Base-by-base conservation (phyloP, 768 basidiomycete genomes). In the Mycena metata region DNA sequence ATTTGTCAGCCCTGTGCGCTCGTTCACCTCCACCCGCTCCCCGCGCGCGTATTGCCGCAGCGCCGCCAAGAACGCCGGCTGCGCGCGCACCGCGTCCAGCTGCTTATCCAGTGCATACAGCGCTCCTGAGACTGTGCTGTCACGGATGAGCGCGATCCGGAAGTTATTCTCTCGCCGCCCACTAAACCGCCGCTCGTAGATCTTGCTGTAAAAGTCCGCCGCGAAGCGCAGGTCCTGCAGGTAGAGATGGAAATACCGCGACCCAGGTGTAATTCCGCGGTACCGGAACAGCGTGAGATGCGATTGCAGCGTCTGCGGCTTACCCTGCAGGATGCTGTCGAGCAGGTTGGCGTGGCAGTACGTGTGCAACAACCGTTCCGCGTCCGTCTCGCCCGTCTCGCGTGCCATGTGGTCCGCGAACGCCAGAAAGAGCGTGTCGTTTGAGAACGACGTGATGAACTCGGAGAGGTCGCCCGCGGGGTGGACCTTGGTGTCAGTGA, bases 271-370 rank as follows among this genome's bases (percentile, higher is more conserved):
- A 85, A 90, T 88, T 60, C 79, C 85, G 65, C 93, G 90, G 72
- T 90, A 89, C 55, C 83, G 85, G 75, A 90, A 94, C 33, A 96
- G 76, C 1, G 88, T 88, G 3, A 96, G 81, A 75, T 95, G 92
- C 0, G 91, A 85, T 71, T 91, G 90, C 5, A 96, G 79, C 0
- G 92, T 90, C 65, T 89, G 87, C 15, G 92, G 89, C 76, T 97
- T 98, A 79, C 96, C 96, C 76, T 94, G 90, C n/a, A 96, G 82
- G 56, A 98, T 91, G 79, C 93, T 92, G 76, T 98, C 96, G 47
- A 96, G 83, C 15, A 96, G 78, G 33, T 87, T 85, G 0, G 93
- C 92, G 71, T 92, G 90, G 71, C 92, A 91, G 71, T 92, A 96
- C 12, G 84, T 84, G 66, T 89, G 87, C 76, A 94, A 90, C 12